Conservation (phyloP, 345 rosid species). For the Murraya paniculata region DNA sequence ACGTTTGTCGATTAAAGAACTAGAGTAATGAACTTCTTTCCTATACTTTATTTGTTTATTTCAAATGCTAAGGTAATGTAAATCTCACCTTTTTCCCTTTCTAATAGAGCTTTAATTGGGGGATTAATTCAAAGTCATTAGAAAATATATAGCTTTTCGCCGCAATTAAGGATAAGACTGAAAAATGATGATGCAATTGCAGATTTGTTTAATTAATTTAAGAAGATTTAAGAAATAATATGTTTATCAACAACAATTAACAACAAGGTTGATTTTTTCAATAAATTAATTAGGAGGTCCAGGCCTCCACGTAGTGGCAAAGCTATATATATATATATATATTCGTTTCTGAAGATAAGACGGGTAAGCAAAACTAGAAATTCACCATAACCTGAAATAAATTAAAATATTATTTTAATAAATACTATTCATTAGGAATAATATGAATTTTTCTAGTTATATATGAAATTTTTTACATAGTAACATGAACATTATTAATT, state of each 20-base stretch:
- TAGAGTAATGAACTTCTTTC: neutral
- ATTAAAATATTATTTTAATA: too few species aligned
- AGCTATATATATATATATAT: too few species aligned
- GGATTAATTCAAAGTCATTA: neutral
- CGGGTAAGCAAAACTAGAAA: too few species aligned
- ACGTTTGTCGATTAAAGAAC: constrained; percentile 23
- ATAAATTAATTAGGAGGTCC: neutral
- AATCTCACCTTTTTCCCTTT: neutral
- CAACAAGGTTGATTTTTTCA: neutral
- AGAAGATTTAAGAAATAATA: neutral
- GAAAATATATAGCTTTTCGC: neutral
- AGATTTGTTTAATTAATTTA: neutral
- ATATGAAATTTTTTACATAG: too few species aligned
- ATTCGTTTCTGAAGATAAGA: too few species aligned
- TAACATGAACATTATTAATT: too few species aligned
- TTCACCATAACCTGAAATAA: too few species aligned
- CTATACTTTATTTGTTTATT: neutral
- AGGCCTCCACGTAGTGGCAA: too few species aligned
- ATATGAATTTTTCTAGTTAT: too few species aligned
- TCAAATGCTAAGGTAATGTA: neutral
- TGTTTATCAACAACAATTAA: neutral
- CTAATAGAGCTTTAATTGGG: neutral
- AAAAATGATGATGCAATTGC: neutral
- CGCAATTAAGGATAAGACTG: neutral
- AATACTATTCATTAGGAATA: too few species aligned